Base-by-base conservation (phyloP, 352 stramenopile genomes). In the Globisporangium recalcitrans region DNA sequence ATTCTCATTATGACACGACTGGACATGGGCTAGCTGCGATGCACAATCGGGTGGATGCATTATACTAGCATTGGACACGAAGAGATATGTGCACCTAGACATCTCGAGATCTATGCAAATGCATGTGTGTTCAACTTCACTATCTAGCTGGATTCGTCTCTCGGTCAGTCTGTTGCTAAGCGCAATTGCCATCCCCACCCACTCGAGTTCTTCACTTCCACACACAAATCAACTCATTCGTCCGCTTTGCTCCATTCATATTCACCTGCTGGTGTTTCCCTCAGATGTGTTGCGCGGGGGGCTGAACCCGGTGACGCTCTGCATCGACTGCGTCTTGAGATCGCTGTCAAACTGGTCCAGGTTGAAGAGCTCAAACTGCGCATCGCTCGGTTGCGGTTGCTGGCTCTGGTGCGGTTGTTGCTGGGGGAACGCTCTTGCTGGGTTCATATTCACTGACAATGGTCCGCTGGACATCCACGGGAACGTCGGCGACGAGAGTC, bases 401-500 rank as follows among this genome's bases (percentile, higher is more conserved):
- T 65, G 38, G 14, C 31, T 46, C 7, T 56, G 54, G 4, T 4
- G 31, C 24, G n/a, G 54, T 21, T 27, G 54, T 7, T 34, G n/a
- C 8, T 31, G 47, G 13, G 16, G 13, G n/a, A 59, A 36, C 1
- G 48, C 24, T 26, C 42, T 27, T 49, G n/a, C 24, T 36, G 48
- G 31, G 11, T 21, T 29, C 52, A 59, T 48, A 31, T 36, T 22
- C 48, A 14, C 7, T 1, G 48, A 22, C 13, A 27, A 38, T 29
- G 31, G 31, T n/a, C 32, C 34, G 21, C 52, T 59, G 7, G 26
- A 10, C 38, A 53, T 53, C 10, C 21, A n/a, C 8, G 44, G 19
- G 13, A 62, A 62, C 8, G 56, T 38, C 8, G 26, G 56, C 74
- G 68, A 74, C 71, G 75, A 22, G 62, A 62, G 64, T 72, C 51